A percentile compares a stretch with the other conserved stretches of the same genome.
phyloP scores from a whole-genome alignment of 1,139 yeast genomes.

The Yamadazyma buinensis region DNA sequence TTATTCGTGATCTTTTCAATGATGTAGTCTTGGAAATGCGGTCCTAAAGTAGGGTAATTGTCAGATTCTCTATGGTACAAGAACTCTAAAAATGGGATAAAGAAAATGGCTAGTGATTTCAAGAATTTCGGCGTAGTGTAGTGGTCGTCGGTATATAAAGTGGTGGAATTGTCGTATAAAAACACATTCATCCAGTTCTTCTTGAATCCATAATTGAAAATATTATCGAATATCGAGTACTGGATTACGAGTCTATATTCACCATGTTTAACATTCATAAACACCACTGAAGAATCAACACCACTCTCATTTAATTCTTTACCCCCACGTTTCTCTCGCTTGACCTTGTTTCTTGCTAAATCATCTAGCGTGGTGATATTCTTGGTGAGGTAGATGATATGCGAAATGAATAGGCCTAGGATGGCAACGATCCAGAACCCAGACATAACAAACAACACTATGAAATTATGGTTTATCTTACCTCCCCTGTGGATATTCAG shows the following conservation, averaged over 20 bases:
- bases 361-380: constrained; percentile 49
- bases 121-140: constrained; percentile 13
- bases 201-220: constrained; percentile 28
- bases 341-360: constrained; percentile 23
- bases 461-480: constrained; percentile 42
- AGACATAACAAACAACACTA: constrained; percentile 36
- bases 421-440: constrained; percentile 44
- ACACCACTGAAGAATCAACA: constrained; percentile 28
- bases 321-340: constrained; percentile 12
- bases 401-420: constrained; percentile 30
- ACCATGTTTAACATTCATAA: constrained; percentile 25
- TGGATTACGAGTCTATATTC: constrained; percentile 28
- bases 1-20: constrained; percentile 18
- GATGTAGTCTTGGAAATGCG: constrained; percentile 17
- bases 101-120: constrained; percentile 18
- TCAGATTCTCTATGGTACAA: constrained; percentile 6
- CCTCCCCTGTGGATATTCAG: constrained; percentile 17
- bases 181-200: constrained; percentile 34
- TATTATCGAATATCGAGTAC: constrained; percentile 21
- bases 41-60: constrained; percentile 13
- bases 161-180: constrained; percentile 9
- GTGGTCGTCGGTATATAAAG: constrained; percentile 6
- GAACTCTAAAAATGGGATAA: constrained; percentile 32
- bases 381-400: constrained; percentile 31
- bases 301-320: constrained; percentile 11